Evolutionary conservation across 148 eudicot genomes (phyloP).

Genomic region (Rhododendron molle): DNA sequence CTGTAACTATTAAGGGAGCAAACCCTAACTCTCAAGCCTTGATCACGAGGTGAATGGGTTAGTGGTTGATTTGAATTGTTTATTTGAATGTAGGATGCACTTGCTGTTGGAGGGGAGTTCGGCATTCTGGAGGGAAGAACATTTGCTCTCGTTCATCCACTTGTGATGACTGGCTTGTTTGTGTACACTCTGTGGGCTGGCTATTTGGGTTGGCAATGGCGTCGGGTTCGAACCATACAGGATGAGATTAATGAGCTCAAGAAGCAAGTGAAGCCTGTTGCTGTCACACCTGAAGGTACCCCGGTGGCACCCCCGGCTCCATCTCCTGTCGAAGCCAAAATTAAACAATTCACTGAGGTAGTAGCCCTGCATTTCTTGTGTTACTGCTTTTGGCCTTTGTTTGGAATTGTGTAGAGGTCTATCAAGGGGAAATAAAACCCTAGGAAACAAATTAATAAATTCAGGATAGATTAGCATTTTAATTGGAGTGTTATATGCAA

Average conservation of each 20-base stretch:
- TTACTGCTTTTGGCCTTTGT: neutral
- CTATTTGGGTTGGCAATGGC: constrained; percentile 98
- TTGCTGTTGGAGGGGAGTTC: constrained; percentile 78
- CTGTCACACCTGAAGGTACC: constrained; percentile 70
- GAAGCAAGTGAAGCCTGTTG: constrained; percentile 81
- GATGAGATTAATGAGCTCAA: constrained; percentile 79
- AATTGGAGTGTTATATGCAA: neutral
- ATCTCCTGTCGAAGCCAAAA: constrained; percentile 64
- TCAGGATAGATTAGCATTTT: neutral
- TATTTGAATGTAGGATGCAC: constrained; percentile 55
- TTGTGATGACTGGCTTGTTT: constrained; percentile 74
- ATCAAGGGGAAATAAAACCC: neutral
- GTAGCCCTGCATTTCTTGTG: neutral
- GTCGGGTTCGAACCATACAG: constrained; percentile 73
- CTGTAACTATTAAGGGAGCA: neutral
- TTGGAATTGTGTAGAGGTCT: neutral
- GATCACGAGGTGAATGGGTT: neutral
- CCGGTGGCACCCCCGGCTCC: constrained; percentile 40
- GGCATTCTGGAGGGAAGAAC: constrained; percentile 93
- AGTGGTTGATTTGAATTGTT: neutral
- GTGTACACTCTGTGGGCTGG: constrained; percentile 79
- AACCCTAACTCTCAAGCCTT: neutral
- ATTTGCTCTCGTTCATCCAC: constrained; percentile 68
- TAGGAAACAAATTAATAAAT: neutral
- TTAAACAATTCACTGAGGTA: constrained; percentile 83